Evolutionary conservation across 1,284 basidiomycete genomes (phyloP), one percentile per base, ranked within the genome.

Genomic region (Microbotryum silenes-acaulis): DNA sequence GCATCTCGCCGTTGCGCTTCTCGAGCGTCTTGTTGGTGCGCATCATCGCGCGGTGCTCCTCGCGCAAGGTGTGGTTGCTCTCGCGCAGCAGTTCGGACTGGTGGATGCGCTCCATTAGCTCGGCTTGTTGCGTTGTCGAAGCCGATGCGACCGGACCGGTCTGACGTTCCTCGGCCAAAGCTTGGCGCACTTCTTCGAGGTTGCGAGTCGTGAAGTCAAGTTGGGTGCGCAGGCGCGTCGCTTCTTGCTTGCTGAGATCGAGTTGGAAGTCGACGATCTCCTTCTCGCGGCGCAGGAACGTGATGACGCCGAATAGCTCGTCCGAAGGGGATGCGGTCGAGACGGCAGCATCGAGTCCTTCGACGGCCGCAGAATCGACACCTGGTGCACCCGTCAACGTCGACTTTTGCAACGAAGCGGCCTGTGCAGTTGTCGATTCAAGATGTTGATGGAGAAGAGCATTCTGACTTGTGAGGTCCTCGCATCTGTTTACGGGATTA

Each of bases 251-350:
- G 77, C 83, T 82, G 57, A 93, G 81, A 71, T 92, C 88, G 50
- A 90, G 80, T 70, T 93, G 88, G 45, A 92, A 80, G 66, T 92
- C 89, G 48, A 88, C 85, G 59, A 92, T 89, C 73, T 92, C 89
- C 76, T 92, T 91, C 78, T 93, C 90, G 70, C 87, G 88, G 31
- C 90, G 83, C 42, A 93, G 77, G 75, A 88, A 91, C 1, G 84
- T 80, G 52, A 93, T 85, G 21, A 94, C 86, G 44, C 86, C 84
- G 50, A 86, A 86, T 20, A 93, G 77, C 69, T 90, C 62, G 20
- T 33, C 60, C 59, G 48, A 53, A 45, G 25, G 66, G 60, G 54
- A 63, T 49, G 7, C 57, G 33, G 12, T 62, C 37, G 37, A 42
- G 37, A 42, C 37, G 37, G 37, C 37, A 42, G 37, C 56, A 6